Evolutionary conservation across 139 green algal species (phyloP), one percentile per base, ranked within the genome.

Genomic region (Astrephomene gubernaculifera): DNA sequence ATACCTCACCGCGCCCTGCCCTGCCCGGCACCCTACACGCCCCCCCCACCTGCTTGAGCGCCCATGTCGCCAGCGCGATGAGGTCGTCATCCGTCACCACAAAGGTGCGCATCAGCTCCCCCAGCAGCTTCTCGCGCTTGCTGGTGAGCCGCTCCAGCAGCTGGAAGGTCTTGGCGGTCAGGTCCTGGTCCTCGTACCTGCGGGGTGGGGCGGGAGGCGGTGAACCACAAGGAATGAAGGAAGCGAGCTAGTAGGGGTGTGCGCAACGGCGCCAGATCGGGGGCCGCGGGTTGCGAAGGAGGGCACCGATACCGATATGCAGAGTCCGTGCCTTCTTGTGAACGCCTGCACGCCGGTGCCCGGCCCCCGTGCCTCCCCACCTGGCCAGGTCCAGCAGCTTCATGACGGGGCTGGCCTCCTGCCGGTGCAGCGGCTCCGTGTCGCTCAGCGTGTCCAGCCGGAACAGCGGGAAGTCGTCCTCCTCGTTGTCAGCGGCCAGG

Each of bases 61-160:
- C 79, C 33, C 25, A 76, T 31, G 71, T 8, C 4, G 36, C n/a
- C n/a, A 88, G 53, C n/a, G 49, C 6, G 31, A 83, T 78, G 36
- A 84, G 75, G 35, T 88, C 83, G 36, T 86, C 57, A 22, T 88
- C 83, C 9, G 68, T 79, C 4, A 88, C 76, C 65, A 88, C 76
- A 14, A 79, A 82, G 1, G 83, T 86, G 41, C 64, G 49, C 61
- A 86, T 68, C 0, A 88, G 45, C 65, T 70, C 71, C 31, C n/a
- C 25, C 65, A 88, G 21, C 52, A 88, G 53, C 73, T 86, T 86
- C 57, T 71, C 74, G 36, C 83, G 72, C 73, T 88, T 88, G 64
- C 31, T 71, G 49, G 60, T 78, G 29, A 88, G 83, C 8, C 83
- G 72, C 73, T 88, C 83, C 36, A 88, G 27, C 45, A 88, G 63